These are phyloP conservation scores for Crithidia acanthocephali DNA, from an alignment of 208 protist genomes.

Conservation along the genomic window DNA sequence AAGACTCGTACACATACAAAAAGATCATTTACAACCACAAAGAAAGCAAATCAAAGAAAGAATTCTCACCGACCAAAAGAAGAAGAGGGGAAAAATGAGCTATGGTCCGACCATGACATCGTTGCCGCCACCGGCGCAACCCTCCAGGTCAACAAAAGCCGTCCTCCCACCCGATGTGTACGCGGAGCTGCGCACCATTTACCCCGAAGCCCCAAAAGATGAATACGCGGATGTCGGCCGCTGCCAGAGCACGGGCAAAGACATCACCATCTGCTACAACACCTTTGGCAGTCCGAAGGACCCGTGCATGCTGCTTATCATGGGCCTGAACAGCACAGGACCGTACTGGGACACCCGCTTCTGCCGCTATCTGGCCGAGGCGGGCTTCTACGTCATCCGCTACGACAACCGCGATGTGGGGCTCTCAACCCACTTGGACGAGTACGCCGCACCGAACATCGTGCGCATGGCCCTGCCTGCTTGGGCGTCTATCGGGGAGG, in stretches of 20 bases:
- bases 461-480: conserved; percentile 55
- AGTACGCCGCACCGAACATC: conserved; percentile 39
- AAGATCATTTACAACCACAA: neutral
- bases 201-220: conserved; percentile 30
- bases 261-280: conserved; percentile 77
- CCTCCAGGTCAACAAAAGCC: neutral
- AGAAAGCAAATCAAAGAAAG: neutral
- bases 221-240: conserved; percentile 49
- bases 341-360: conserved; percentile 72
- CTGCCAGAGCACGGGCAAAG: conserved; percentile 50
- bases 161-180: conserved; percentile 18
- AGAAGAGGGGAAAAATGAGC: neutral
- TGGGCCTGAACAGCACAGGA: conserved; percentile 77
- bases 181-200: conserved; percentile 23
- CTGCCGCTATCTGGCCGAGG: conserved; percentile 61
- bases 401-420: conserved; percentile 86
- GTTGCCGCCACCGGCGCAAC: neutral
- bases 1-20: too few relatives aligned
- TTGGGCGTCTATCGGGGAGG: conserved; percentile 49
- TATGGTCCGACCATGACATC: conserved; percentile 13
- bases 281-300: conserved; percentile 55
- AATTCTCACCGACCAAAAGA: too few relatives aligned
- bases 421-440: conserved; percentile 68
- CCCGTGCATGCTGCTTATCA: conserved; percentile 76
- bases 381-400: conserved; percentile 78